These are phyloP conservation scores for Hygrophorus pudorinus DNA, from an alignment of 768 basidiomycete species.

Conservation along the genomic window DNA sequence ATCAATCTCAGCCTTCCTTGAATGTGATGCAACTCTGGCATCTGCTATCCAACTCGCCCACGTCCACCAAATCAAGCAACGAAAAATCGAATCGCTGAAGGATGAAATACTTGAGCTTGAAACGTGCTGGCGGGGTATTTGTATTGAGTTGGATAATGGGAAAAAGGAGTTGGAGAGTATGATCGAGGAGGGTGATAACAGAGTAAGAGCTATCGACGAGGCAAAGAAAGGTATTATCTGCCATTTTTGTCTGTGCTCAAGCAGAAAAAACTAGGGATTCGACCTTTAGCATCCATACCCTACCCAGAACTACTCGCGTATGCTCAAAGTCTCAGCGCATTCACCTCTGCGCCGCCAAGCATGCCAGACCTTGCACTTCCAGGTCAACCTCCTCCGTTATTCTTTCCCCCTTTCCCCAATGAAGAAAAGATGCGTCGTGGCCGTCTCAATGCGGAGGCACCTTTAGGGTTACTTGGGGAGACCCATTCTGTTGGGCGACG, in stretches of 20 bases:
- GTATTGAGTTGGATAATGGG: constrained; percentile 51
- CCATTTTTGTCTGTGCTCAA: background rate
- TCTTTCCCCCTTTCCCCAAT: constrained; percentile 87
- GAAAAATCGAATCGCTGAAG: constrained; percentile 62
- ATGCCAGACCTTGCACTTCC: constrained; percentile 67
- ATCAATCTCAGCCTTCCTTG: constrained; percentile 46
- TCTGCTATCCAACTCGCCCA: constrained; percentile 55
- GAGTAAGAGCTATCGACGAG: constrained; percentile 57
- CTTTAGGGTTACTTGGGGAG: constrained; percentile 69
- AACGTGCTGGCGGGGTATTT: constrained; percentile 57
- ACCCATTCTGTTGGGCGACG: constrained; percentile 73
- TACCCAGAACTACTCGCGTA: constrained; percentile 79
- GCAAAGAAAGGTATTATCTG: constrained; percentile 58
- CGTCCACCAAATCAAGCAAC: constrained; percentile 66
- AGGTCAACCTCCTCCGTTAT: constrained; percentile 66
- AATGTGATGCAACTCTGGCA: constrained; percentile 57
- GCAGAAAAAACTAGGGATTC: background rate
- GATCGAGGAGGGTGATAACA: constrained; percentile 67
- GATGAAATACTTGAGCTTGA: constrained; percentile 63
- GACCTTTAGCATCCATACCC: constrained; percentile 54
- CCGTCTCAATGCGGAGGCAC: constrained; percentile 69
- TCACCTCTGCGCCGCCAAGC: constrained; percentile 83
- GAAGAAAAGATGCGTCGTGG: constrained; percentile 88
- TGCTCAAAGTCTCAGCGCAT: constrained; percentile 76
- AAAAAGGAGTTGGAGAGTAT: constrained; percentile 60